Conservation (phyloP, 179 eudicot genomes). For the Sideroxylon spinosum region DNA sequence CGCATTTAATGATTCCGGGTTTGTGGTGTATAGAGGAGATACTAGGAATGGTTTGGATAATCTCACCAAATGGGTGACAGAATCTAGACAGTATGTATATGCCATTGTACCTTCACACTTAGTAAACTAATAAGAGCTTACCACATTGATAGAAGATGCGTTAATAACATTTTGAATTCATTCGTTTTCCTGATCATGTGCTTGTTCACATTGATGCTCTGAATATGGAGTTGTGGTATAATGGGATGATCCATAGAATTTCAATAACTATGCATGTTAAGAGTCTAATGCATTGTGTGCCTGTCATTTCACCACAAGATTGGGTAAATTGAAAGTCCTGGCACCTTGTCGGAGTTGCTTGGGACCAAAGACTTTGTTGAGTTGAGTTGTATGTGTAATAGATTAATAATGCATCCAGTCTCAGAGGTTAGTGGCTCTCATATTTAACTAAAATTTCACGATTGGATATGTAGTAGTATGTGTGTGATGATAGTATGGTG, state of each 20-base stretch:
- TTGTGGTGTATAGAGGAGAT: background rate
- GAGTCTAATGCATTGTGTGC: background rate
- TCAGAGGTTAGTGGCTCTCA: background rate
- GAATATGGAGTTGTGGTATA: background rate
- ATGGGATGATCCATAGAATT: background rate
- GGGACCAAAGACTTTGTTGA: background rate
- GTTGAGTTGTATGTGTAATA: background rate
- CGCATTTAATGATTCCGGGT: background rate
- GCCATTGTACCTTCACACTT: background rate
- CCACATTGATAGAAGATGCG: background rate
- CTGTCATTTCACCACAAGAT: background rate
- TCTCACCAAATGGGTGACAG: too few relatives aligned
- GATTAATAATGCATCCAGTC: background rate
- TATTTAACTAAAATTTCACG: background rate
- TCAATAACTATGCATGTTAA: background rate
- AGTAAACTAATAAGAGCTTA: conserved; percentile 1
- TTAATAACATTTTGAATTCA: background rate
- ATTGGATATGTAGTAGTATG: background rate
- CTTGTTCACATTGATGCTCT: background rate
- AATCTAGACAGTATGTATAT: too few relatives aligned
- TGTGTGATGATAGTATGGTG: background rate
- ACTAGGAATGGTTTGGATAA: background rate
- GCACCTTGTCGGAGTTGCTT: background rate
- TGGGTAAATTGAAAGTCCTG: background rate
- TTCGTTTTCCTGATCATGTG: background rate